A percentile compares a stretch with the other conserved stretches of the same genome.
Conservation (phyloP, 768 basidiomycete genomes). For the Xerocomus brunneocitrinus region DNA sequence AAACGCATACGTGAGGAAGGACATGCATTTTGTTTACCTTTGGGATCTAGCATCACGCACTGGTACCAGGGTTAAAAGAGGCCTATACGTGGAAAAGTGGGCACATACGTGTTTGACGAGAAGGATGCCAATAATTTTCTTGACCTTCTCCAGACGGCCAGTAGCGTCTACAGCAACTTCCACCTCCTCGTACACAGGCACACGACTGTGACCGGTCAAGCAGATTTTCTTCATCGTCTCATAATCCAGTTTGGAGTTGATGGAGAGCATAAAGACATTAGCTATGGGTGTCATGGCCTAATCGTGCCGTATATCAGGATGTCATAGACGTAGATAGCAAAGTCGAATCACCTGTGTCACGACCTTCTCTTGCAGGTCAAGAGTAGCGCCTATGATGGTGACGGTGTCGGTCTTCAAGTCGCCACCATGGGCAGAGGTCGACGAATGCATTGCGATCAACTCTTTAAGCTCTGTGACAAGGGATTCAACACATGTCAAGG, state of each 20-base stretch:
- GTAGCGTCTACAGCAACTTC: conserved; percentile 45
- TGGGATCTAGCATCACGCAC: conserved; percentile 83
- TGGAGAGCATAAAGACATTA: conserved; percentile 83
- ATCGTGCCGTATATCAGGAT: background rate
- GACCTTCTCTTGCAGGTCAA: conserved; percentile 86
- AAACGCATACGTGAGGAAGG: background rate
- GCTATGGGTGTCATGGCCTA: conserved; percentile 80
- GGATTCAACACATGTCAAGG: background rate
- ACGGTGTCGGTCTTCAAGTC: conserved; percentile 86
- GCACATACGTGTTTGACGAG: conserved; percentile 68
- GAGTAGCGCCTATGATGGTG: conserved; percentile 82
- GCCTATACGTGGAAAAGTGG: background rate
- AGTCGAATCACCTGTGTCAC: conserved; percentile 51
- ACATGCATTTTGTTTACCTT: conserved; percentile 41
- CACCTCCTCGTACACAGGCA: conserved; percentile 78
- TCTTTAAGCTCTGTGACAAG: conserved; percentile 67
- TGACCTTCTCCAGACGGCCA: conserved; percentile 48
- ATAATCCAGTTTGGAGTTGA: conserved; percentile 79
- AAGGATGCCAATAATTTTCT: conserved; percentile 82
- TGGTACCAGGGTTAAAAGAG: conserved; percentile 3
- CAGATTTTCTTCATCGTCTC: conserved; percentile 72
- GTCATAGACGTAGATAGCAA: background rate
- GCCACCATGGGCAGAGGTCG: conserved; percentile 68
- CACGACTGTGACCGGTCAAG: conserved; percentile 76
- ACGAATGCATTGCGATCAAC: conserved; percentile 83